These are phyloP conservation scores for Naganishia cerealis DNA, from an alignment of 1,284 basidiomycete species.

Conservation along the genomic window DNA sequence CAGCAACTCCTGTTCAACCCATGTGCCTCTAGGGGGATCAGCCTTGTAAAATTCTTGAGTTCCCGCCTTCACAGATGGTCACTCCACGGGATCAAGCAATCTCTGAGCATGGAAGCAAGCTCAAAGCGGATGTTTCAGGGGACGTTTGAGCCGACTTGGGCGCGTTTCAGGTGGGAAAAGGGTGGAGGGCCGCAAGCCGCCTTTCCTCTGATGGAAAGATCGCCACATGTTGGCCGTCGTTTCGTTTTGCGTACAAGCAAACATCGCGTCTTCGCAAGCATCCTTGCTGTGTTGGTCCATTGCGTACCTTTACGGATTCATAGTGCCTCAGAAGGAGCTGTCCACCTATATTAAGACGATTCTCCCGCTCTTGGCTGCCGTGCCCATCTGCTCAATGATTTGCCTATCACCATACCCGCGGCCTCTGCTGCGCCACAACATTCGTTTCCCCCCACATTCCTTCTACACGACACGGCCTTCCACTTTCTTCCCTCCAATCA, in stretches of 20 bases:
- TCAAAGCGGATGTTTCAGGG: neutral
- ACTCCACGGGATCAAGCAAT: no score
- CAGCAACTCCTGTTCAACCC: no score
- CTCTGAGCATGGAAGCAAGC: neutral
- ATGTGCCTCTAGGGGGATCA: no score
- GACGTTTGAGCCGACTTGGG: neutral
- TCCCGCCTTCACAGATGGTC: no score
- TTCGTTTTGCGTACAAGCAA: neutral
- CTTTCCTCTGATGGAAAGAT: neutral
- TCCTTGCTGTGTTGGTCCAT: neutral
- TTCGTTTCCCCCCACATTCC: neutral
- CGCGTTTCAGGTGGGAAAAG: constrained; percentile 5
- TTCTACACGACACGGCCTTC: neutral
- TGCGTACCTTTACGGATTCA: neutral
- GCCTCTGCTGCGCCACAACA: neutral
- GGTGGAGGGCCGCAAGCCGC: no score
- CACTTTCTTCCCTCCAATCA: neutral
- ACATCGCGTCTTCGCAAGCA: neutral
- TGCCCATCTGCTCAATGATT: no score
- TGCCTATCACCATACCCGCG: neutral
- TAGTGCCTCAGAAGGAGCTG: neutral
- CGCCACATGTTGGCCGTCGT: neutral
- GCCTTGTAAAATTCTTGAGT: no score
- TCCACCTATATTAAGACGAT: no score
- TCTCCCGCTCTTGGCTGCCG: no score